phyloP scores from a whole-genome alignment of 2,329 filamentous ascomycete genomes.

The Penicillium sp. region DNA sequence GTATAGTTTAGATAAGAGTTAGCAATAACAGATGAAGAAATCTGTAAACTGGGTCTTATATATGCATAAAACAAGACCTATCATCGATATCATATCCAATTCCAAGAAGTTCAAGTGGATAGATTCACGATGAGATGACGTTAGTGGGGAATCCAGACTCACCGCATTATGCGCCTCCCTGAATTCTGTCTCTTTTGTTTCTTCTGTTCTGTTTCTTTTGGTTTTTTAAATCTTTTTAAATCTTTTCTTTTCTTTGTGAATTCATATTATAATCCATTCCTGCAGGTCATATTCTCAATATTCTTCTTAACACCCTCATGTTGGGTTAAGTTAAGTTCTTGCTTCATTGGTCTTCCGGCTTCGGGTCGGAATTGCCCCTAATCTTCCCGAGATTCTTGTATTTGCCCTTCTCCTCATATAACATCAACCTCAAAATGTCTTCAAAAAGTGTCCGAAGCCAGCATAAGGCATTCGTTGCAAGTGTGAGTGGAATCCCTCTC shows the following conservation, averaged over 20 bases:
- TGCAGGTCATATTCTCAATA: slow-evolving; percentile 1
- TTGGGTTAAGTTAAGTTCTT: slow-evolving; percentile 1
- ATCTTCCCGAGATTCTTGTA: slow-evolving; percentile 19
- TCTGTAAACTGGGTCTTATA: neutral
- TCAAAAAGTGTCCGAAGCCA: slow-evolving; percentile 22
- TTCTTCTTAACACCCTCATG: slow-evolving; percentile 9
- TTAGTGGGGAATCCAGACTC: slow-evolving; percentile 30
- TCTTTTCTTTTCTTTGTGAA: neutral
- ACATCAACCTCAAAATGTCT: slow-evolving; percentile 18
- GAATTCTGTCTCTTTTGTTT: neutral
- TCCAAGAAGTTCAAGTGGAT: neutral
- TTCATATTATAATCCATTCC: slow-evolving; percentile 1
- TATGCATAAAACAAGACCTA: neutral
- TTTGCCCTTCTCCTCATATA: slow-evolving; percentile 3
- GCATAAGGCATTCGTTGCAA: slow-evolving; percentile 27
- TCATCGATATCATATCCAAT: neutral
- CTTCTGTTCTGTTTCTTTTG: neutral
- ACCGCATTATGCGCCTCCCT: slow-evolving; percentile 20
- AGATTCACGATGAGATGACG: slow-evolving; percentile 22
- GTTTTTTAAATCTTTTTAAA: neutral
- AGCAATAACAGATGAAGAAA: neutral
- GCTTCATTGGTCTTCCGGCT: slow-evolving; percentile 12
- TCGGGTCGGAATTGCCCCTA: slow-evolving; percentile 22
- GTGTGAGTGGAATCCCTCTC: slow-evolving; percentile 19
- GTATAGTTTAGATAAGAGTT: neutral